phyloP scores from a whole-genome alignment of 2,329 filamentous ascomycete species.

The Huntiella savannae region DNA sequence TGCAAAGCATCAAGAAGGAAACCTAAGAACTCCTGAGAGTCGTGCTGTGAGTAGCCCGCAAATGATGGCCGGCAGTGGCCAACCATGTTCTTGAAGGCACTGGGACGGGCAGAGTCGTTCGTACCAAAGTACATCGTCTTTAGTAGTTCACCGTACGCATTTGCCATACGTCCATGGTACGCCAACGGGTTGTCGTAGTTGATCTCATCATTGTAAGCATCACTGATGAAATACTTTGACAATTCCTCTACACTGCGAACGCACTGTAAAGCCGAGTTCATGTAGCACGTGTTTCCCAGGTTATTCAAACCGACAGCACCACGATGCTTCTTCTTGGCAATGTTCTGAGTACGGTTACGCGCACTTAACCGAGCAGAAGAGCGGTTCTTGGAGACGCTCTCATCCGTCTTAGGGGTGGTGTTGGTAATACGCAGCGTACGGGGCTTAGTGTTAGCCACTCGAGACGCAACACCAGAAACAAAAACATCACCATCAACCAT shows the following conservation, averaged over 20 bases:
- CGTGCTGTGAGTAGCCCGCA: slow-evolving; percentile 87
- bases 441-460: slow-evolving; percentile 1
- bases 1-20: slow-evolving; percentile 89
- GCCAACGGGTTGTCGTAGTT: slow-evolving; percentile 74
- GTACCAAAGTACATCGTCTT: slow-evolving; percentile 58
- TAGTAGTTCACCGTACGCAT: slow-evolving; percentile 58
- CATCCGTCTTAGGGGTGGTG: slow-evolving; percentile 3
- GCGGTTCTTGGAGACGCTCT: slow-evolving; percentile 43
- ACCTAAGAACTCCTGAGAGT: slow-evolving; percentile 90
- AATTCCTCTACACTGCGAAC: slow-evolving; percentile 85
- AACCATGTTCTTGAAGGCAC: slow-evolving; percentile 34
- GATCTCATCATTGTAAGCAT: slow-evolving; percentile 58
- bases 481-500: slow-evolving; percentile 39
- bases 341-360: slow-evolving; percentile 50
- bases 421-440: slow-evolving; percentile 12
- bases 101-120: slow-evolving; percentile 52
- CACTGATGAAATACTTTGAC: slow-evolving; percentile 70
- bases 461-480: slow-evolving; percentile 19
- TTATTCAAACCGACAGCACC: slow-evolving; percentile 77
- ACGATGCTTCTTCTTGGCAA: slow-evolving; percentile 47
- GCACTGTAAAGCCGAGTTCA: slow-evolving; percentile 95
- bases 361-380: slow-evolving; percentile 40
- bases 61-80: slow-evolving; percentile 60
- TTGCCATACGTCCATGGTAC: slow-evolving; percentile 72
- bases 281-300: slow-evolving; percentile 94